Base-by-base conservation (phyloP, 495 filamentous ascomycete species). In the Trichoderma asperelloides region DNA sequence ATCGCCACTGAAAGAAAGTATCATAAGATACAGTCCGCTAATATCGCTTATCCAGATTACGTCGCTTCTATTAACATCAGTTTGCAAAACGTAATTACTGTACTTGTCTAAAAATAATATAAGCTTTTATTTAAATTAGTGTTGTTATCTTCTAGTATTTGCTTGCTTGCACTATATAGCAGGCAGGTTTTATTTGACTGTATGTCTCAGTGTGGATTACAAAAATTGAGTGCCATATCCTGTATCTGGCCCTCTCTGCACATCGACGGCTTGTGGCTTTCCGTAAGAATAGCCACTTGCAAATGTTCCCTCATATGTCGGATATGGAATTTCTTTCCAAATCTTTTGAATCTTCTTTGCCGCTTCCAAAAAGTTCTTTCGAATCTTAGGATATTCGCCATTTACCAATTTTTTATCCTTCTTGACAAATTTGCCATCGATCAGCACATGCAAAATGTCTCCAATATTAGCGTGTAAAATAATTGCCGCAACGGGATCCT, bases 401-500 rank as follows among this genome's bases (percentile, higher is more conserved):
- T 15, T 64, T 3, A 62, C 41, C 13, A 71, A 25, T 43, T 69
- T 69, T 21, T 64, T 64, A 23, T 68, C 66, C 21, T 27, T 62
- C 49, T 71, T 71, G 18, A 66, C 45, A 40, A 69, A 68, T 60
- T 69, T 68, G 33, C 70, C 70, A 40, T 69, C 68, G 5, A 71
- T 66, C 39, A 69, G 11, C 13, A 85, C 82, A 43, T 76, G 71
- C 45, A 78, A 71, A 30, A 85, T 71, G 67, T 85, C 81, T 1
- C 78, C 80, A 12, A 80, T 75, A 41, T 74, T 79, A 1, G 79
- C 75, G 65, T 85, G 82, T 64, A 85, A 69, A 3, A 85, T 74
- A 12, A 85, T 74, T 0, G 83, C 83, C 13, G 82, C 80, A 37
- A 85, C 78, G 4, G 82, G 80, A 66, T 85, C 82, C 25, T 62